These are phyloP conservation scores for Castanea crenata DNA, from an alignment of 306 rosid species.

Conservation along the genomic window DNA sequence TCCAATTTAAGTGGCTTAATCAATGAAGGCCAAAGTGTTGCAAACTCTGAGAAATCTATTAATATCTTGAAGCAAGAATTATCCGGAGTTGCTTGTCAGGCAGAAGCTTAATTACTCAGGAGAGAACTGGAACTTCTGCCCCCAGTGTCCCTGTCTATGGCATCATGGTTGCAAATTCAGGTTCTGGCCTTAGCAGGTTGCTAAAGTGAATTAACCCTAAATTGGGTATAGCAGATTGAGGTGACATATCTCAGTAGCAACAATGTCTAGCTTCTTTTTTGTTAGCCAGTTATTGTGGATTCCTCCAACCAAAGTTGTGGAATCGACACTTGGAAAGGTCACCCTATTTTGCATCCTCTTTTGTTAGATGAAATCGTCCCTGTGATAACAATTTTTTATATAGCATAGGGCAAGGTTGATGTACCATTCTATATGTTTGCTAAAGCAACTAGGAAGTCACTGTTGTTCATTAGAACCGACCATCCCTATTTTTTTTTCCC, in stretches of 20 bases:
- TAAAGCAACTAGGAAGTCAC: background rate
- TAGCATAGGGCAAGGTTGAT: background rate
- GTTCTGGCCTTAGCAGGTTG: background rate
- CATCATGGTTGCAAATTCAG: background rate
- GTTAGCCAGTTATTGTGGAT: background rate
- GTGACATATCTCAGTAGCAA: background rate
- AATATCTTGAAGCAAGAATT: background rate
- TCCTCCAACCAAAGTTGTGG: background rate
- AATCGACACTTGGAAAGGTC: background rate
- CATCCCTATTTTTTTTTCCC: too few relatives aligned
- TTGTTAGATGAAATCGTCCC: background rate
- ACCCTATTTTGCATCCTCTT: background rate
- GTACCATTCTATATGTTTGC: background rate
- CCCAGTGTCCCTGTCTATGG: background rate
- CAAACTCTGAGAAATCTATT: conserved; percentile 11
- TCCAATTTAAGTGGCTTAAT: conserved; percentile 27
- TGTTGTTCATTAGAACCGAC: too few relatives aligned
- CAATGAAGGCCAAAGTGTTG: conserved; percentile 6
- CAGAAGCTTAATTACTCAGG: background rate
- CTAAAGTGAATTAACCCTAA: background rate
- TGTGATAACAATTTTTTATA: background rate
- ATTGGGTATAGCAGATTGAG: background rate
- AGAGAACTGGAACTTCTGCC: background rate
- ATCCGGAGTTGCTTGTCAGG: background rate
- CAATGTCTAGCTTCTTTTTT: background rate